Percentiles rank a stretch among this genome's conserved stretches.
These are phyloP conservation scores for Cetraspora pellucida DNA, from an alignment of 192 early-diverging fungal genomes.

Conservation along the genomic window DNA sequence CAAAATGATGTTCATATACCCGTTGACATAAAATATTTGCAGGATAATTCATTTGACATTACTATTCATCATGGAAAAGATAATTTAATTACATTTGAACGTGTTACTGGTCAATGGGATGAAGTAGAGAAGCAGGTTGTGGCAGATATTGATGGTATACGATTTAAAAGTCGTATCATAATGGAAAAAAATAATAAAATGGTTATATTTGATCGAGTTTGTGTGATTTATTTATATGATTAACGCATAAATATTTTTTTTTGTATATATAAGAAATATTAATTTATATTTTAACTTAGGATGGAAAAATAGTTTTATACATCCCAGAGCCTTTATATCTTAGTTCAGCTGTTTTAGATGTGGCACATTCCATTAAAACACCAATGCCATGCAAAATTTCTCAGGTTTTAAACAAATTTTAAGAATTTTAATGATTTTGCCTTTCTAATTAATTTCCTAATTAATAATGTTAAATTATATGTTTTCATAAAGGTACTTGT, in stretches of 20 bases:
- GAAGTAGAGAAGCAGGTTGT: conserved; percentile 52
- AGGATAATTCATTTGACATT: conserved; percentile 46
- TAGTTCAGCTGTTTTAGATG: conserved; percentile 46
- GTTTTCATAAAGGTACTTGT: conserved; percentile 42
- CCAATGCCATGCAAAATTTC: conserved; percentile 99
- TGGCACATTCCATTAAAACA: conserved; percentile 72
- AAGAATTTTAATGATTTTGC: not conserved
- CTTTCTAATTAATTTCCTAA: not conserved
- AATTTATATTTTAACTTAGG: conserved; percentile 39
- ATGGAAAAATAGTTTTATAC: conserved; percentile 53
- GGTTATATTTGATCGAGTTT: conserved; percentile 64
- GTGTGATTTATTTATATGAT: not conserved
- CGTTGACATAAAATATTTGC: conserved; percentile 42
- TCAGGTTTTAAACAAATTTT: conserved; percentile 53
- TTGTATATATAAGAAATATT: not conserved
- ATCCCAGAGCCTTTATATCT: conserved; percentile 62
- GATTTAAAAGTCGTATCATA: conserved; percentile 65
- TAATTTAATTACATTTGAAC: conserved; percentile 41
- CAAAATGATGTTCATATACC: conserved; percentile 43
- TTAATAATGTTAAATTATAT: not conserved
- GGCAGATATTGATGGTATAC: conserved; percentile 63
- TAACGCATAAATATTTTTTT: not conserved
- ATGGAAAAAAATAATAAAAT: conserved; percentile 59
- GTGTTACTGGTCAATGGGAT: conserved; percentile 48
- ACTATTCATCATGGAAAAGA: conserved; percentile 35